These are phyloP conservation scores for Alternaria triticina DNA, from an alignment of 2,329 filamentous ascomycete genomes.

Conservation along the genomic window DNA sequence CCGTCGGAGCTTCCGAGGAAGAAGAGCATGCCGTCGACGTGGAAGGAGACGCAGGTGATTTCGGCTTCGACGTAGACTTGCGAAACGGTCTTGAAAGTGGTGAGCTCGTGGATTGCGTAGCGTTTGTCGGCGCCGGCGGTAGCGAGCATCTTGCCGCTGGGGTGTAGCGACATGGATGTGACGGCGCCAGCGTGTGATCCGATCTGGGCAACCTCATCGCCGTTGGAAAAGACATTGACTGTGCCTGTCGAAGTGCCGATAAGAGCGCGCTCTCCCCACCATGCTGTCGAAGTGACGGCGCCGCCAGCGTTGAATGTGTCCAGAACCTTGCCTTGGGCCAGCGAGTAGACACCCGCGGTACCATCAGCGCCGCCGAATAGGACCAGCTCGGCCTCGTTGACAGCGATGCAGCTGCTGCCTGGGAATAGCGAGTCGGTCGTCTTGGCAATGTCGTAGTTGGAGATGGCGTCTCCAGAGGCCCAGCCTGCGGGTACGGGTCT, in stretches of 20 bases:
- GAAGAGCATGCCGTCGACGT: conserved; percentile 94
- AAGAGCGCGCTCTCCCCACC: conserved; percentile 72
- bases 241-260: conserved; percentile 77
- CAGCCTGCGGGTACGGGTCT: conserved; percentile 84
- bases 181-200: conserved; percentile 83
- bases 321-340: conserved; percentile 76
- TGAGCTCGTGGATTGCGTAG: conserved; percentile 86
- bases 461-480: conserved; percentile 77
- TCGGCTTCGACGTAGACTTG: conserved; percentile 82
- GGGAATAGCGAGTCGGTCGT: conserved; percentile 66
- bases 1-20: conserved; percentile 81
- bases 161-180: conserved; percentile 80
- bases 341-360: conserved; percentile 77
- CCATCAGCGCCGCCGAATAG: conserved; percentile 79
- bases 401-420: conserved; percentile 62
- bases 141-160: conserved; percentile 80
- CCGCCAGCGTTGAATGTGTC: conserved; percentile 68
- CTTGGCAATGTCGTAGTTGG: conserved; percentile 61
- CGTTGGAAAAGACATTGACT: conserved; percentile 80
- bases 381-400: conserved; percentile 68
- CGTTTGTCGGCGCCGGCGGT: conserved; percentile 92
- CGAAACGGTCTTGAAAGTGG: conserved; percentile 69
- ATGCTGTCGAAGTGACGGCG: conserved; percentile 70
- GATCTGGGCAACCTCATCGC: conserved; percentile 71
- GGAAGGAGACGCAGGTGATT: conserved; percentile 81